Evolutionary conservation across 495 filamentous ascomycete species (phyloP).

Genomic region (Penicillium manginii): DNA sequence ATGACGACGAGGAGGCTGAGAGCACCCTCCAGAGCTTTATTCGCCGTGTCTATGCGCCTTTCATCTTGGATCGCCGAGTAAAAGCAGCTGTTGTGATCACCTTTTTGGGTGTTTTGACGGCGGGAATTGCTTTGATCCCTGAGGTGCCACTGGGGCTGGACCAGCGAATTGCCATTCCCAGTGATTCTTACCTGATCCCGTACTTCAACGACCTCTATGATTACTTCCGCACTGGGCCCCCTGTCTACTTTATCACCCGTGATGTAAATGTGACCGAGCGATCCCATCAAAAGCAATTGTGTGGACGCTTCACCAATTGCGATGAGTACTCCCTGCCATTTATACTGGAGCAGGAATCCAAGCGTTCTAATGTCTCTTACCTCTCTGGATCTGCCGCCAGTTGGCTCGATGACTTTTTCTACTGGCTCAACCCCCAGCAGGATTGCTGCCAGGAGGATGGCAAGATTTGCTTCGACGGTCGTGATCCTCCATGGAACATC

Average conservation of each 20-base stretch:
- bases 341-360: slow-evolving; percentile 88
- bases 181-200: slow-evolving; percentile 86
- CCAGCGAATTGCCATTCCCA: slow-evolving; percentile 90
- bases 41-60: slow-evolving; percentile 82
- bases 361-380: slow-evolving; percentile 86
- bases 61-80: slow-evolving; percentile 73
- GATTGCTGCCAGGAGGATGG: slow-evolving; percentile 73
- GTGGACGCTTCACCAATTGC: slow-evolving; percentile 89
- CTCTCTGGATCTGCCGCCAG: slow-evolving; percentile 90
- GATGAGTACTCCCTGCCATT: slow-evolving; percentile 81
- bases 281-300: slow-evolving; percentile 78
- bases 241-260: slow-evolving; percentile 92
- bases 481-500: slow-evolving; percentile 82
- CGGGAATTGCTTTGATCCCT: slow-evolving; percentile 80
- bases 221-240: slow-evolving; percentile 89
- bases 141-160: slow-evolving; percentile 86
- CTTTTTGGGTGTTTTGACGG: slow-evolving; percentile 88
- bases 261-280: slow-evolving; percentile 77
- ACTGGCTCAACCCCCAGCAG: slow-evolving; percentile 91
- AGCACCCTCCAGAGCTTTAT: slow-evolving; percentile 82
- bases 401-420: slow-evolving; percentile 96
- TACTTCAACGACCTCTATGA: slow-evolving; percentile 95
- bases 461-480: slow-evolving; percentile 75
- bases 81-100: slow-evolving; percentile 74
- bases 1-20: slow-evolving; percentile 71